Base-by-base conservation (phyloP, 768 basidiomycete genomes). In the Trametopsis cervina region DNA sequence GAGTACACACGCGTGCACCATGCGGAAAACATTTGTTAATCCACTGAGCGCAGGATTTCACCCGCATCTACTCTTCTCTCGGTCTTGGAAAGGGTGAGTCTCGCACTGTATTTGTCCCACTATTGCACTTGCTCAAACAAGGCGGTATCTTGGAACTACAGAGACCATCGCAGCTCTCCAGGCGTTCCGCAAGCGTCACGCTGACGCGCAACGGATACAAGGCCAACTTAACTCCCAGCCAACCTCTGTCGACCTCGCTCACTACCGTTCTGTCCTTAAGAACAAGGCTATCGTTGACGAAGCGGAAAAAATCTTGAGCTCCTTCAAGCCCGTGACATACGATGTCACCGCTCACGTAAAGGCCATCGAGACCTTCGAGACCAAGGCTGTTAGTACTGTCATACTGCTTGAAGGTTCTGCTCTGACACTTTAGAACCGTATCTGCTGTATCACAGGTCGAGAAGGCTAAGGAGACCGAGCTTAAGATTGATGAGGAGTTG, bases 361-460 rank as follows among this genome's bases (percentile, higher is more conserved):
- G 70, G 92, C 90, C 39, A 96, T 99, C 59, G 92, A 95, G 64
- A 83, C 90, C 42, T 99, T 99, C 67, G 90, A 98, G 77, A 76
- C 80, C 52, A 96, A 94, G 71, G 96, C 96, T 53, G 95, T 97
- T 57, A 57, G 85, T 74, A 2, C 29, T 7, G 29, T 33, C 29
- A 33, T 33, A 33, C 7, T 33, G 9, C 29, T 33, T 33, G 15
- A 33, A 7, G 39, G 18, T n/a, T 9, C 18, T n/a, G 39, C 39
- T n/a, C 18, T 40, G 15, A 22, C 39, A 35, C 33, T 45, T n/a
- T n/a, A n/a, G n/a, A 12, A 2, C 2, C 12, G 12, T 2, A 9
- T 3, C 6, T 15, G 9, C 23, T 11, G 37, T 38, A 17, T 22
- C 55, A 40, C 55, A 95, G 94, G 81, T 97, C 55, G 80, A 76